A percentile compares a stretch with the other conserved stretches of the same genome.
Conservation (phyloP, 2,329 filamentous ascomycete species). For the Aspergillus ruber region DNA sequence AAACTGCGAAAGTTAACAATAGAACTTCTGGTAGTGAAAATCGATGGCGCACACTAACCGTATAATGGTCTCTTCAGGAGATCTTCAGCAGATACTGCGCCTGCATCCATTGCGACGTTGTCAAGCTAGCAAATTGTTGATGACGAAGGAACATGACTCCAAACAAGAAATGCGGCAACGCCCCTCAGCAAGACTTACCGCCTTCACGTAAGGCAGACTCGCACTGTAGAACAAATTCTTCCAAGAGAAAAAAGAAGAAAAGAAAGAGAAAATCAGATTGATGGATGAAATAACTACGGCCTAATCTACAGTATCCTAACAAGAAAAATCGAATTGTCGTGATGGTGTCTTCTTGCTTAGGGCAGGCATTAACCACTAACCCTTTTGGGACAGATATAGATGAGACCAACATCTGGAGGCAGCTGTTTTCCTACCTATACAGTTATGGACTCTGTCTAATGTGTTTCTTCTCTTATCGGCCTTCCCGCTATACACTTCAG, state of each 20-base stretch:
- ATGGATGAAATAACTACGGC: no score
- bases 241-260: background rate
- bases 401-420: background rate
- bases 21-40: background rate
- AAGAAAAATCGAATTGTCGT: background rate
- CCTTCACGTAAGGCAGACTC: background rate
- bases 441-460: no score
- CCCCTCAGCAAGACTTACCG: background rate
- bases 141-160: background rate
- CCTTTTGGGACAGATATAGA: background rate
- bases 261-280: background rate
- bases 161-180: background rate
- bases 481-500: no score
- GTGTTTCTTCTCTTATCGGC: no score
- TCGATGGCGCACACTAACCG: conserved; percentile 27
- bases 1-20: conserved; percentile 52
- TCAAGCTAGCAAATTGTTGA: background rate
- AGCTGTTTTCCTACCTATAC: no score
- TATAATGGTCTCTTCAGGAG: conserved; percentile 47
- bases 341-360: background rate
- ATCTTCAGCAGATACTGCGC: conserved; percentile 24
- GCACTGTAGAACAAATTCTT: background rate
- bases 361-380: background rate
- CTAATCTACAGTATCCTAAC: no score
- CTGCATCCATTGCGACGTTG: conserved; percentile 11